Evolutionary conservation across 2,329 filamentous ascomycete genomes (phyloP).

Genomic region (Colletotrichum sojae): DNA sequence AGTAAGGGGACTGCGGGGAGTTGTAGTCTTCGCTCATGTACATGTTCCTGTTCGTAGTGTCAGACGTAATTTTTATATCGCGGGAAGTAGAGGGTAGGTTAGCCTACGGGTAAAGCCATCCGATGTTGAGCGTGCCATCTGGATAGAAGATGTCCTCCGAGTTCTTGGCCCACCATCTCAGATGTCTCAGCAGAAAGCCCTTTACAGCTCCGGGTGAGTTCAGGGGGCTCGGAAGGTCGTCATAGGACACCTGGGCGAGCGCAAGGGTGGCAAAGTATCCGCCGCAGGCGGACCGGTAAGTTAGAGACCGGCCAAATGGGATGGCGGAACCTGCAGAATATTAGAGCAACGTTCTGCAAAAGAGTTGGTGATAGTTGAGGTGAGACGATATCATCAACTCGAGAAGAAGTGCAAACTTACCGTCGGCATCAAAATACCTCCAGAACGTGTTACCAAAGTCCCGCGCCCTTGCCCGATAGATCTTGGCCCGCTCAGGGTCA

Average conservation of each 20-base stretch:
- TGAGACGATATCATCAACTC: neutral
- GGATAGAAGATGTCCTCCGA: constrained; percentile 60
- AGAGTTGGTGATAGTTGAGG: neutral
- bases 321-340: constrained; percentile 60
- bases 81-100: no score
- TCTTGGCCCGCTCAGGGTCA: constrained; percentile 54
- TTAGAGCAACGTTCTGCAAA: neutral
- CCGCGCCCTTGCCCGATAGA: constrained; percentile 55
- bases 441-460: constrained; percentile 60
- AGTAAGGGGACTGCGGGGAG: constrained; percentile 69
- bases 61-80: neutral
- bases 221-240: constrained; percentile 52
- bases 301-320: constrained; percentile 65
- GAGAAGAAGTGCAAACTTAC: constrained; percentile 45
- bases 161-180: constrained; percentile 63
- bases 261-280: constrained; percentile 63
- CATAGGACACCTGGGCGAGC: constrained; percentile 54
- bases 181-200: constrained; percentile 63
- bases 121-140: constrained; percentile 66
- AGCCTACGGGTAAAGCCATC: constrained; percentile 50
- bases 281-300: constrained; percentile 65
- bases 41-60: constrained; percentile 56
- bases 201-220: constrained; percentile 58
- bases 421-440: constrained; percentile 62
- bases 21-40: constrained; percentile 71